Percentiles rank a stretch among this genome's conserved stretches.
phyloP scores from a whole-genome alignment of 192 early-diverging fungal species.

The Pecoramyces ruminantium region DNA sequence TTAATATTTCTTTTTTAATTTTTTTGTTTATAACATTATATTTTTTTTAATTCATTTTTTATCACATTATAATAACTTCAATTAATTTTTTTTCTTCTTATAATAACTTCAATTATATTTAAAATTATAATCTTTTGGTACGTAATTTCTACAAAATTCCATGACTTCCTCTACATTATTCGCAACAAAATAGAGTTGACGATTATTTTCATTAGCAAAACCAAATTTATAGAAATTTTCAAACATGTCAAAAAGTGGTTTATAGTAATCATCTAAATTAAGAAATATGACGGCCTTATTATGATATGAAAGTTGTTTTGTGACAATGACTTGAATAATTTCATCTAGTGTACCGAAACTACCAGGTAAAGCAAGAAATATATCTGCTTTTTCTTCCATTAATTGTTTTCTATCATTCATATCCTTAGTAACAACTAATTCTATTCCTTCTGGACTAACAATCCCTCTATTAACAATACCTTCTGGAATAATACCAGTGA shows the following conservation, averaged over 20 bases:
- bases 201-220: background rate
- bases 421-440: background rate
- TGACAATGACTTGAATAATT: background rate
- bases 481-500: background rate
- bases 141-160: background rate
- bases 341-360: background rate
- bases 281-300: background rate
- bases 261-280: background rate
- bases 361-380: background rate
- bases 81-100: no score
- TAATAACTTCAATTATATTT: no score
- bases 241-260: background rate
- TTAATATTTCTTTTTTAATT: no score
- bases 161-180: background rate
- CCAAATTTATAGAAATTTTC: background rate
- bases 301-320: background rate
- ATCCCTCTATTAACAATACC: background rate
- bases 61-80: no score
- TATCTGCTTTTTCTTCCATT: background rate
- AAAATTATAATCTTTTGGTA: background rate
- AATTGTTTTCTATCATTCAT: background rate
- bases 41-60: no score
- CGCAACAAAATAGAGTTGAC: background rate
- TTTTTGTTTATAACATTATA: no score
- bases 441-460: background rate